Conservation (phyloP, 768 basidiomycete species). For the Coprinellus aureogranulatus region DNA sequence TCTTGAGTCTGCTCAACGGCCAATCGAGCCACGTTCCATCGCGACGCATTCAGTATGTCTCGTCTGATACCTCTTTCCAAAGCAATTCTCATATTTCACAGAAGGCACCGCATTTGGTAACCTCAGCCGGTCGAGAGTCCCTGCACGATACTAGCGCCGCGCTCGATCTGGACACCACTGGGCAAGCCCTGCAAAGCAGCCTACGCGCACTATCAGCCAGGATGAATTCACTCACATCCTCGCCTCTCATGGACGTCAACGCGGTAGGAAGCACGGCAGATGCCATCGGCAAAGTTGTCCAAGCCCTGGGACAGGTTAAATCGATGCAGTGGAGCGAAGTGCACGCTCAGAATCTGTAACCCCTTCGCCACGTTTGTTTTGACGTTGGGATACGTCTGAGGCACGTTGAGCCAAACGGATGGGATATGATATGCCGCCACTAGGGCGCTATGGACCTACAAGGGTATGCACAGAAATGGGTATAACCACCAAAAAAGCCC, state of each 20-base stretch:
- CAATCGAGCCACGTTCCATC: too few species aligned
- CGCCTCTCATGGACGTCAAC: conserved; percentile 39
- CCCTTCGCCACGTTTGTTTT: too few species aligned
- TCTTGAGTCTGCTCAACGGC: too few species aligned
- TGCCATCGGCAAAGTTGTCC: conserved; percentile 61
- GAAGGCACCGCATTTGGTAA: too few species aligned
- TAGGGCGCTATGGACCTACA: neutral
- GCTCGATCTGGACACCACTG: conserved; percentile 21
- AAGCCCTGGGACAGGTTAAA: conserved; percentile 59
- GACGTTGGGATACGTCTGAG: too few species aligned
- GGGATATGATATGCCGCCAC: neutral
- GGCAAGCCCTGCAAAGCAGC: conserved; percentile 50
- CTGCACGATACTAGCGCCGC: neutral
- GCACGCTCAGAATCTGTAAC: conserved; percentile 12
- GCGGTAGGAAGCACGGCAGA: conserved; percentile 63
- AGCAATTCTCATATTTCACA: neutral
- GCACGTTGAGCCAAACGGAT: too few species aligned
- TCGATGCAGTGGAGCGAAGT: conserved; percentile 52
- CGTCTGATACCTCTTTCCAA: conserved; percentile 14
- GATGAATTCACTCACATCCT: conserved; percentile 43
- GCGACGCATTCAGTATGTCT: too few species aligned
- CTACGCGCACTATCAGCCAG: conserved; percentile 52
- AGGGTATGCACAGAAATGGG: neutral
- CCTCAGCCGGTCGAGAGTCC: too few species aligned
- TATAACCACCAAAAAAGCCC: neutral